Percentiles rank a stretch among this genome's conserved stretches.
Evolutionary conservation across 768 basidiomycete genomes (phyloP).

Genomic region (Hebeloma cylindrosporum): DNA sequence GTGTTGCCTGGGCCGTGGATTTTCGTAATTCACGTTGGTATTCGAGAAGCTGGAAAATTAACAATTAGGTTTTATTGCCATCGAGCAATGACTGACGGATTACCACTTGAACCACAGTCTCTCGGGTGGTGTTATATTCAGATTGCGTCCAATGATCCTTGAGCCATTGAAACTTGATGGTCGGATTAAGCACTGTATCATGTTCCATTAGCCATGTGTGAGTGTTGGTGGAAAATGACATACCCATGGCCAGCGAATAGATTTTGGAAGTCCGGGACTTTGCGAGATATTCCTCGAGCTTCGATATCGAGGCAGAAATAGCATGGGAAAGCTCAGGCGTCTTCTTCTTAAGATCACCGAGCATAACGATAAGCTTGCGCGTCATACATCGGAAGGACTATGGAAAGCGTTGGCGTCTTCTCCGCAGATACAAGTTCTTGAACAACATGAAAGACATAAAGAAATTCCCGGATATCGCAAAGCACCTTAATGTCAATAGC

Average conservation of each 20-base stretch:
- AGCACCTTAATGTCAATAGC: conserved; percentile 21
- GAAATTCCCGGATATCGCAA: conserved; percentile 29
- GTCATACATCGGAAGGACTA: conserved; percentile 34
- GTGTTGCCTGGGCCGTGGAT: background rate
- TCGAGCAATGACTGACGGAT: too few species aligned
- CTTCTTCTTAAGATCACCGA: conserved; percentile 9
- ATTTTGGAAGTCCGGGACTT: conserved; percentile 24
- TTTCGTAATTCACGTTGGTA: background rate
- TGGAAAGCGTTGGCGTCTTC: conserved; percentile 33
- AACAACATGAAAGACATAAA: conserved; percentile 26
- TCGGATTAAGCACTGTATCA: conserved; percentile 3
- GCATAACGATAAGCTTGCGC: conserved; percentile 23
- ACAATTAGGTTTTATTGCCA: too few species aligned
- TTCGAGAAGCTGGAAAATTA: background rate
- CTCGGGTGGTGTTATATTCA: too few species aligned
- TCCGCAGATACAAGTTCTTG: conserved; percentile 37
- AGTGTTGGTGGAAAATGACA: background rate
- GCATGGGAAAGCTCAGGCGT: conserved; percentile 26
- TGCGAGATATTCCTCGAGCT: conserved; percentile 32
- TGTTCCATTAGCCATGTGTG: background rate
- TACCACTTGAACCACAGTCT: too few species aligned
- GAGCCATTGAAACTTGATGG: conserved; percentile 6
- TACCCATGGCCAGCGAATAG: conserved; percentile 35
- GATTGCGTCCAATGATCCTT: conserved; percentile 4
- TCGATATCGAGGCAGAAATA: conserved; percentile 27